Percentiles rank a stretch among this genome's conserved stretches.
Evolutionary conservation across 257 asterid genomes (phyloP).

Genomic region (Nicotiana paniculata): DNA sequence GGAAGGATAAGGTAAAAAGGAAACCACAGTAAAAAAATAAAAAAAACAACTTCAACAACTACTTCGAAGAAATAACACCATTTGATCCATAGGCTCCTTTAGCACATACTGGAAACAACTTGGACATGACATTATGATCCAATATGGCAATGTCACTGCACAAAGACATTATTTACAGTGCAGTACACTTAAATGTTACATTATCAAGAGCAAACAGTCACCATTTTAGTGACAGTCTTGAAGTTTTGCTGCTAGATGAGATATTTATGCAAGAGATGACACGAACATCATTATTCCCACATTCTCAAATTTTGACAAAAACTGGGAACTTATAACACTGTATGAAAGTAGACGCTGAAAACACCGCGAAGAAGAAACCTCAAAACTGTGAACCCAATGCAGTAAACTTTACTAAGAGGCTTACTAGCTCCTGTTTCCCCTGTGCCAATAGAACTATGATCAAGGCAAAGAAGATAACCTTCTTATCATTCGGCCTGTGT

Average conservation of each 20-base stretch:
- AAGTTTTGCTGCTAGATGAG: conserved; percentile 8
- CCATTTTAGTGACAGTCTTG: neutral
- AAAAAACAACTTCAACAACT: neutral
- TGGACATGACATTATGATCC: neutral
- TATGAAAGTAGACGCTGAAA: neutral
- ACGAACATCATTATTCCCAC: neutral
- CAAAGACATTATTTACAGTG: neutral
- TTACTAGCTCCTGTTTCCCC: no score
- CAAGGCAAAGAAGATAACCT: neutral
- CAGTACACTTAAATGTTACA: neutral
- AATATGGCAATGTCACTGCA: neutral
- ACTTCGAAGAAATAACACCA: neutral
- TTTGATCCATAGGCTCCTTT: neutral
- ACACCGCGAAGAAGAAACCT: conserved; percentile 10
- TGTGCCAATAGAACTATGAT: no score
- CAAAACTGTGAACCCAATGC: conserved; percentile 14
- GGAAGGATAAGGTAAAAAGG: neutral
- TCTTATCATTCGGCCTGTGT: conserved; percentile 13
- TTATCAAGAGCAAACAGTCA: neutral
- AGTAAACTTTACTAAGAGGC: conserved; percentile 5
- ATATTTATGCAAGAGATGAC: conserved; percentile 4
- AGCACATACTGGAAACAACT: neutral
- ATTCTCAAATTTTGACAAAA: neutral
- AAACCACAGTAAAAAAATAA: neutral
- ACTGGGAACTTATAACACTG: neutral